Evolutionary conservation across 192 early-diverging fungal genomes (phyloP).

Genomic region (Gryganskiella cystojenkinii): DNA sequence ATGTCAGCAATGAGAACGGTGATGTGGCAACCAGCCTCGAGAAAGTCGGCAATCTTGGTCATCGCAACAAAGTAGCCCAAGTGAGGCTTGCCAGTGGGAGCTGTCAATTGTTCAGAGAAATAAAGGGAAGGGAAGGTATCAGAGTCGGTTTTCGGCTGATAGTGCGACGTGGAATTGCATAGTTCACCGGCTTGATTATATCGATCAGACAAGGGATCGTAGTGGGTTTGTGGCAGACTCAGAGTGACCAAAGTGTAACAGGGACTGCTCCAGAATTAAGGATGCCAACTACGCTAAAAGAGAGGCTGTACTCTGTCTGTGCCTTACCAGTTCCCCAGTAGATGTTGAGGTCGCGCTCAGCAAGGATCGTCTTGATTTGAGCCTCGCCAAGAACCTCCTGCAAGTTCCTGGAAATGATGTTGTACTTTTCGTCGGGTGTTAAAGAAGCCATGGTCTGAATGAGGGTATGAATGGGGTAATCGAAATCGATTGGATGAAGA

Average conservation of each 20-base stretch:
- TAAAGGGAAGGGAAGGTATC: neutral
- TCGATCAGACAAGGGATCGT: no score
- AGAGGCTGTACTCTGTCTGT: no score
- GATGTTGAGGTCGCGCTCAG: conserved; percentile 89
- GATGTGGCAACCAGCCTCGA: conserved; percentile 85
- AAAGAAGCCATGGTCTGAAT: conserved; percentile 39
- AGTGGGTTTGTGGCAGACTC: no score
- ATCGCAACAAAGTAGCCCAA: conserved; percentile 98
- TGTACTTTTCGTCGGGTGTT: conserved; percentile 74
- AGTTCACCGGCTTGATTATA: no score
- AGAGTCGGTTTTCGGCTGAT: neutral
- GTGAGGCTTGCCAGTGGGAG: conserved; percentile 95
- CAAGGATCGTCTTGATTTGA: conserved; percentile 85
- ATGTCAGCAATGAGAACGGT: conserved; percentile 95
- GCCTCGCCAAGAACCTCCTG: conserved; percentile 94
- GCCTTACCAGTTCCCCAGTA: conserved; percentile 91
- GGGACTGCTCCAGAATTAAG: neutral
- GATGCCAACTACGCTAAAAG: no score
- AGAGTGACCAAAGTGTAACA: neutral
- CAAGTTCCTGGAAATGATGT: conserved; percentile 91
- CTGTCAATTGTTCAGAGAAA: conserved; percentile 28
- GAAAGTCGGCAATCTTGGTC: conserved; percentile 97
- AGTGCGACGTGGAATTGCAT: neutral
- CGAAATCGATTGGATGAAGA: neutral
- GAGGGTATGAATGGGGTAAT: neutral